Base-by-base conservation (phyloP, 2,329 filamentous ascomycete genomes). In the Cytospora chrysosperma region DNA sequence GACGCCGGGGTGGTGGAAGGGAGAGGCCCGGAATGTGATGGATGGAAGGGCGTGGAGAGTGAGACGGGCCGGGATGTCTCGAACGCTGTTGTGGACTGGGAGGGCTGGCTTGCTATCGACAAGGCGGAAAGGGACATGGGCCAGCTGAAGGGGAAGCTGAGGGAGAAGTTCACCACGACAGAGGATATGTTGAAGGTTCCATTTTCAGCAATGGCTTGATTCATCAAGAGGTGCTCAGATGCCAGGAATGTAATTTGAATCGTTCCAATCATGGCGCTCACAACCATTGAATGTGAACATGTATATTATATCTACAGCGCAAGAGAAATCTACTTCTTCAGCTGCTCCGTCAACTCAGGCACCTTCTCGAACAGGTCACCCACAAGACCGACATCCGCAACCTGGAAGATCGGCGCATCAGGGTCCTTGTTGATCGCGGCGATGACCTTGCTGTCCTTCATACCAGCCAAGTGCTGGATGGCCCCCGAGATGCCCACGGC, bases 401-500 rank as follows among this genome's bases (percentile, higher is more conserved):
- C 88, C 79, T 99, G 95, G 84, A 99, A 99, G 71, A 99, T 99
- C 32, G 95, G 95, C 63, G 95, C 95, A 77, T 99, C 95, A 5
- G 88, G 82, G 74, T 99, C 95, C 82, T 99, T 99, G 84, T 99
- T 99, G 74, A 99, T 98, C 17, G 92, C 92, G 26, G 94, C 95
- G 79, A 99, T 99, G 64, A 99, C 95, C 82, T 99, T 99, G 82
- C 93, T 97, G 75, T 99, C 95, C 85, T 99, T 99, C 95, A 99
- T 99, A 74, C 95, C 95, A 34, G 95, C 95, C 78, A 99, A 78
- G 82, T 99, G 95, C 80, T 99, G 95, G 70, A 99, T 99, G 26
- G 95, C 95, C 60, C 95, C 95, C 10, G 92, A 97, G 71, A 99
- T 98, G 73, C 95, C 95, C 15, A 94, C 93, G 60, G 93, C 96